phyloP scores from a whole-genome alignment of 805 yeast genomes.

The Sugiyamaella valdiviana region DNA sequence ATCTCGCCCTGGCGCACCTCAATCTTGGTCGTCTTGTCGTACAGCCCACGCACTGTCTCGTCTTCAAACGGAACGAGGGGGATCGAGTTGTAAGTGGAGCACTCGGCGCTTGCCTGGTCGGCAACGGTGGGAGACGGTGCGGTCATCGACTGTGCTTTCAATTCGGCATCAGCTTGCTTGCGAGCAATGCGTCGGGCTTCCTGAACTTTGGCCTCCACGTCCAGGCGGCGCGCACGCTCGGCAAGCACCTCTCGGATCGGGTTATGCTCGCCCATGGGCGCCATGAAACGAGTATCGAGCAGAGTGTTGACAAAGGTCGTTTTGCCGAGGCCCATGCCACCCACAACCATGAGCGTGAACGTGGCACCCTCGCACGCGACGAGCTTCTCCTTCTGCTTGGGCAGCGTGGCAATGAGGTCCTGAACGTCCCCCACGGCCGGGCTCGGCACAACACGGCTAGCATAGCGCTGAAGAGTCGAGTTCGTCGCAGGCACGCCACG shows the following conservation, averaged over 20 bases:
- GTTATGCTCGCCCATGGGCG: conserved; percentile 35
- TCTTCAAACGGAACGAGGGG: not conserved
- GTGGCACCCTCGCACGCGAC: conserved; percentile 53
- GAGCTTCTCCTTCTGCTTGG: conserved; percentile 38
- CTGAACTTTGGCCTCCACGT: not conserved
- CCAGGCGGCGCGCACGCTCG: not conserved
- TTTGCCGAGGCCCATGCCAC: conserved; percentile 85
- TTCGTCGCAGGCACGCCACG: not conserved
- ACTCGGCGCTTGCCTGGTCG: not conserved
- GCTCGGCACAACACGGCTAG: not conserved
- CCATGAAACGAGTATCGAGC: conserved; percentile 46
- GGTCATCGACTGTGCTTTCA: not conserved
- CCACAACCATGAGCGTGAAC: conserved; percentile 64
- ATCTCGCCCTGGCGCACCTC: conserved; percentile 56
- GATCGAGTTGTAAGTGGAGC: not conserved
- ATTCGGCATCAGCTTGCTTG: not conserved
- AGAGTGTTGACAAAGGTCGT: conserved; percentile 85
- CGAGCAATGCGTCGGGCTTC: not conserved
- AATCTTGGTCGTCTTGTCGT: conserved; percentile 53
- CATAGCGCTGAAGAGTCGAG: not conserved
- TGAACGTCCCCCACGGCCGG: not conserved
- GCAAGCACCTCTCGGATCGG: conserved; percentile 2
- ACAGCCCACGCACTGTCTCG: conserved; percentile 26
- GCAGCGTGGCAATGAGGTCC: not conserved
- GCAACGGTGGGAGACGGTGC: not conserved